These are phyloP conservation scores for Curvularia hawaiiensis DNA, from an alignment of 2,329 filamentous ascomycete genomes.

Conservation along the genomic window DNA sequence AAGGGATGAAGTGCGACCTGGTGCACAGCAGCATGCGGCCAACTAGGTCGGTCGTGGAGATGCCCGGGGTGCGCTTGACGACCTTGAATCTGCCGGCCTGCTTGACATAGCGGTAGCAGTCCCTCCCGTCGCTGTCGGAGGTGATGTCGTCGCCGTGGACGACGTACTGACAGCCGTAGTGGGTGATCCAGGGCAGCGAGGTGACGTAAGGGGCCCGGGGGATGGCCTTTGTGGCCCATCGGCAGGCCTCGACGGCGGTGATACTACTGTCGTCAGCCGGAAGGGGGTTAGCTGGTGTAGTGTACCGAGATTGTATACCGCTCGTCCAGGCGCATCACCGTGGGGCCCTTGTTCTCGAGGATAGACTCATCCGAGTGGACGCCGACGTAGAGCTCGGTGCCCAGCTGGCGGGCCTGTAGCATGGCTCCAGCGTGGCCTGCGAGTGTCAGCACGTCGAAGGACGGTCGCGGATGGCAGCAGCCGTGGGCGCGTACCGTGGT, in stretches of 20 bases:
- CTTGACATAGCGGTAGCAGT: conserved; percentile 98
- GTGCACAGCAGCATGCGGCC: conserved; percentile 97
- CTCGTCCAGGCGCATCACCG: conserved; percentile 93
- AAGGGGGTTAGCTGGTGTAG: conserved; percentile 13
- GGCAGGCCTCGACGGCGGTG: conserved; percentile 89
- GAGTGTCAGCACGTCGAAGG: conserved; percentile 5
- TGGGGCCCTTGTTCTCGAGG: conserved; percentile 94
- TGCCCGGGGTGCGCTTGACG: conserved; percentile 93
- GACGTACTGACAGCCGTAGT: conserved; percentile 94
- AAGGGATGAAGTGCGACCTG: conserved; percentile 89
- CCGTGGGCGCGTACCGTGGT: conserved; percentile 69
- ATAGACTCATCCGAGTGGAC: conserved; percentile 97
- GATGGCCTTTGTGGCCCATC: conserved; percentile 87
- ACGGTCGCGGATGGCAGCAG: background rate
- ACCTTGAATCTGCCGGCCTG: conserved; percentile 92
- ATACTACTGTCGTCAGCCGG: conserved; percentile 58
- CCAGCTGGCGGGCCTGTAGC: conserved; percentile 91
- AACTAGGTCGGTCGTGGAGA: conserved; percentile 97
- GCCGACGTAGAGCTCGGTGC: conserved; percentile 85
- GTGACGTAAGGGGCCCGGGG: conserved; percentile 94
- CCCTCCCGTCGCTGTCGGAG: conserved; percentile 88
- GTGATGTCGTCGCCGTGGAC: conserved; percentile 98
- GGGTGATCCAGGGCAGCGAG: conserved; percentile 87
- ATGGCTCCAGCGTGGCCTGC: conserved; percentile 93
- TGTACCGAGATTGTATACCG: conserved; percentile 57